Percentiles rank a stretch among this genome's conserved stretches.
These are phyloP conservation scores for Alternaria metachromatica DNA, from an alignment of 2,329 filamentous ascomycete genomes.

Conservation along the genomic window DNA sequence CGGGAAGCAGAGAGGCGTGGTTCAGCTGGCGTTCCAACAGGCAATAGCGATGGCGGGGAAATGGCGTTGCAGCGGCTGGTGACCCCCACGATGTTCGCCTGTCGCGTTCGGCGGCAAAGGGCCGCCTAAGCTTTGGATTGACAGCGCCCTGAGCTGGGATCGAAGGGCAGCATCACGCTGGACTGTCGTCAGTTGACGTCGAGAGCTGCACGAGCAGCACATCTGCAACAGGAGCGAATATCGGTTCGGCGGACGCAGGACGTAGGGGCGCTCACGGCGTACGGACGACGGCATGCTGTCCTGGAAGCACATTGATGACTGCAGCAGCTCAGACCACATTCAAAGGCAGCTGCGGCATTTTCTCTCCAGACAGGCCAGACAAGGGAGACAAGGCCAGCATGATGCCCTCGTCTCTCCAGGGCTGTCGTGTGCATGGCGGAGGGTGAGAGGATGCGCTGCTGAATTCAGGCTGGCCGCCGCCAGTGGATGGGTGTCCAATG, in stretches of 20 bases:
- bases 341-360: constrained; percentile 25
- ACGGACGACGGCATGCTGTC: constrained; percentile 8
- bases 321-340: constrained; percentile 12
- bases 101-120: constrained; percentile 23
- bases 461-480: neutral
- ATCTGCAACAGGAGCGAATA: constrained; percentile 5
- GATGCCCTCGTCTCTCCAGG: constrained; percentile 1
- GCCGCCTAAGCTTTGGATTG: constrained; percentile 17
- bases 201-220: neutral
- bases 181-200: constrained; percentile 4
- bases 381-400: constrained; percentile 7
- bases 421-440: constrained; percentile 1
- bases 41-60: constrained; percentile 1
- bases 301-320: constrained; percentile 11
- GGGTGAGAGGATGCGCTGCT: neutral
- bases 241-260: constrained; percentile 9
- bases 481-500: neutral
- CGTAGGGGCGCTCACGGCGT: neutral
- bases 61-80: neutral
- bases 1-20: constrained; percentile 9
- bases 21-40: neutral
- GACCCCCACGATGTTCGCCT: constrained; percentile 17
- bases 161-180: constrained; percentile 4
- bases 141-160: constrained; percentile 8
- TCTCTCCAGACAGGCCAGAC: neutral